Evolutionary conservation across 345 rosid genomes (phyloP), one percentile per base, ranked within the genome.

Genomic region (Rhodamnia argentea): DNA sequence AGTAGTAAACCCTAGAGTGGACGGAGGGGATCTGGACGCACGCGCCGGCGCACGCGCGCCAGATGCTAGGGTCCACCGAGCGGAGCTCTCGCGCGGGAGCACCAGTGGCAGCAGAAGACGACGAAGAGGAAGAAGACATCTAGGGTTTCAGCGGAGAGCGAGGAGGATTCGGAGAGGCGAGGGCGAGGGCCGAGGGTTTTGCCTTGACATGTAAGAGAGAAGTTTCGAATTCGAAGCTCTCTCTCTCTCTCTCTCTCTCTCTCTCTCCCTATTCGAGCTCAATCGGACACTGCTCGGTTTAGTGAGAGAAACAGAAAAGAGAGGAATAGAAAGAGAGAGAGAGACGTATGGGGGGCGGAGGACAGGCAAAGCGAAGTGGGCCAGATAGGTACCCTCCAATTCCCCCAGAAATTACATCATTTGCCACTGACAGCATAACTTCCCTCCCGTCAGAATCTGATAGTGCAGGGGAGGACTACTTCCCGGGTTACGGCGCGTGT

Each of bases 11-110:
- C 92, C 95, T 90, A 84, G 98, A 92, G 70, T 90, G 82, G 24
- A 94, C 53, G 6, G 92, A 2, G 10, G 97, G 98, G 88, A 93
- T 91, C 83, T 88, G 94, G 15, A 94, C 92, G 44, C 93, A 90
- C 44, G 94, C 88, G 3, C 99, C 98, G 0, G 98, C 98, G 86
- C 95, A 96, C 74, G 96, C 93, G 1, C 95, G 92, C 99, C 99
- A 97, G 92, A 95, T 90, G 89, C 87, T 90, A 1, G 90, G 86
- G 85, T 94, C 94, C 23, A 96, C 94, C 44, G 54, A 86, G 85
- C 94, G 88, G 83, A 60, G 90, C 54, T 87, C 92, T 87, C 74
- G 54, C 86, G 24, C 83, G 75, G 81, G 11, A 88, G 90, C 83
- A 89, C 89, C 93, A 91, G 53, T 4, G 88, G 47, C 54, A 57